Evolutionary conservation across 495 filamentous ascomycete genomes (phyloP).

Genomic region (Trichoderma orchidacearum): DNA sequence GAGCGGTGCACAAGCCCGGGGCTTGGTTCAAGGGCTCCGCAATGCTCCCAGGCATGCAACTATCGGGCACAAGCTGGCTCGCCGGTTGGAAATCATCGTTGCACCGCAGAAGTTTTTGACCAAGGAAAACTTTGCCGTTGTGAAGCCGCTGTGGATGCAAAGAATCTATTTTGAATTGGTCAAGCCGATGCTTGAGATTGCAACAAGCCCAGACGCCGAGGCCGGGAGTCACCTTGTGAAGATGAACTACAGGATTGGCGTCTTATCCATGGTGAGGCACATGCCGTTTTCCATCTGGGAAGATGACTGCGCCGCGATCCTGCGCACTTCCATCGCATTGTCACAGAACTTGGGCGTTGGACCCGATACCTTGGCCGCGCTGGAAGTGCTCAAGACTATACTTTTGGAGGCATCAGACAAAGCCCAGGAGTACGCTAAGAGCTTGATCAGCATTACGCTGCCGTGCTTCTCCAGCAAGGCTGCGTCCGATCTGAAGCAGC

Average conservation of each 20-base stretch:
- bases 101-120: slow-evolving; percentile 18
- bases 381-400: slow-evolving; percentile 24
- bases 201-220: not conserved
- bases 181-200: not conserved
- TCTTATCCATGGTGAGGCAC: slow-evolving; percentile 24
- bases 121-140: slow-evolving; percentile 16
- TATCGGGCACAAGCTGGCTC: slow-evolving; percentile 15
- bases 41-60: slow-evolving; percentile 5
- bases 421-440: slow-evolving; percentile 19
- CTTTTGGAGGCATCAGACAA: slow-evolving; percentile 20
- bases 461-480: slow-evolving; percentile 8
- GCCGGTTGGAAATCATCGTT: slow-evolving; percentile 17
- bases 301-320: slow-evolving; percentile 19
- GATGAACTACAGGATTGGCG: slow-evolving; percentile 10
- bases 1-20: not conserved
- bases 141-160: slow-evolving; percentile 4
- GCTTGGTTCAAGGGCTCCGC: slow-evolving; percentile 1
- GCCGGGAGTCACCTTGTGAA: slow-evolving; percentile 2
- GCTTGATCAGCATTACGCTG: slow-evolving; percentile 15
- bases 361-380: slow-evolving; percentile 17
- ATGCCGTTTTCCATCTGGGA: slow-evolving; percentile 26
- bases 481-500: not conserved
- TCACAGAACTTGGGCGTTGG: slow-evolving; percentile 11
- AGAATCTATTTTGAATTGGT: slow-evolving; percentile 1
- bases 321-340: slow-evolving; percentile 23